These are phyloP conservation scores for Aegle marmelos DNA, from an alignment of 345 rosid genomes.

Conservation along the genomic window DNA sequence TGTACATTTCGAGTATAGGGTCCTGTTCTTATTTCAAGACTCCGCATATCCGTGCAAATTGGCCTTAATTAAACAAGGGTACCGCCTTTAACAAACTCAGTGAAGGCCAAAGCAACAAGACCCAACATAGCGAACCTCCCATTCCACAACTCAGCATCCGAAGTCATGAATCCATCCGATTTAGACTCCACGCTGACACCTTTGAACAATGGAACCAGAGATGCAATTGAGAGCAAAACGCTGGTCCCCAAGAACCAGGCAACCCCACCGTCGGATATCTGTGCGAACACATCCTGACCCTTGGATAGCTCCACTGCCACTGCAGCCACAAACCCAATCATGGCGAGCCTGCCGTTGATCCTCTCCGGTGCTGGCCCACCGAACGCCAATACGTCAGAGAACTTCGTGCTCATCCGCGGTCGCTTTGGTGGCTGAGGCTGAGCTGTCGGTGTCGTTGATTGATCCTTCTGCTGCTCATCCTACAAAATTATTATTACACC, in stretches of 20 bases:
- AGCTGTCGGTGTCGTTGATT: neutral
- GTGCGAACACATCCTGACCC: slow-evolving; percentile 65
- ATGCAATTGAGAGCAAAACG: slow-evolving; percentile 56
- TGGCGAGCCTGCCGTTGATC: slow-evolving; percentile 80
- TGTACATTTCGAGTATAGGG: too few relatives aligned
- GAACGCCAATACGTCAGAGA: slow-evolving; percentile 66
- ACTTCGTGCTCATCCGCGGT: slow-evolving; percentile 52
- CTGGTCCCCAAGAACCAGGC: slow-evolving; percentile 64
- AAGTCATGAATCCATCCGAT: slow-evolving; percentile 65
- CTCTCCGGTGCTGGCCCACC: slow-evolving; percentile 95
- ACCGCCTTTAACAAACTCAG: slow-evolving; percentile 74
- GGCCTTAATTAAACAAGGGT: slow-evolving; percentile 32
- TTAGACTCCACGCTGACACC: slow-evolving; percentile 61
- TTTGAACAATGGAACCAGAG: slow-evolving; percentile 54
- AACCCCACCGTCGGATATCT: slow-evolving; percentile 59
- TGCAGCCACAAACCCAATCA: slow-evolving; percentile 82
- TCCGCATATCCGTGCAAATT: neutral
- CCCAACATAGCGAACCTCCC: slow-evolving; percentile 91
- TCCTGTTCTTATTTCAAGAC: neutral
- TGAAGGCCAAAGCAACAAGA: slow-evolving; percentile 67
- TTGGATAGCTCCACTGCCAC: slow-evolving; percentile 62
- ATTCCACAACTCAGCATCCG: slow-evolving; percentile 86
- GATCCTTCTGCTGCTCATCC: neutral
- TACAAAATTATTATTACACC: neutral
- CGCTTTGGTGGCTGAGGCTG: too few relatives aligned